Evolutionary conservation across 1,284 basidiomycete genomes (phyloP), one percentile per base, ranked within the genome.

Genomic region (Moniliella sp.): DNA sequence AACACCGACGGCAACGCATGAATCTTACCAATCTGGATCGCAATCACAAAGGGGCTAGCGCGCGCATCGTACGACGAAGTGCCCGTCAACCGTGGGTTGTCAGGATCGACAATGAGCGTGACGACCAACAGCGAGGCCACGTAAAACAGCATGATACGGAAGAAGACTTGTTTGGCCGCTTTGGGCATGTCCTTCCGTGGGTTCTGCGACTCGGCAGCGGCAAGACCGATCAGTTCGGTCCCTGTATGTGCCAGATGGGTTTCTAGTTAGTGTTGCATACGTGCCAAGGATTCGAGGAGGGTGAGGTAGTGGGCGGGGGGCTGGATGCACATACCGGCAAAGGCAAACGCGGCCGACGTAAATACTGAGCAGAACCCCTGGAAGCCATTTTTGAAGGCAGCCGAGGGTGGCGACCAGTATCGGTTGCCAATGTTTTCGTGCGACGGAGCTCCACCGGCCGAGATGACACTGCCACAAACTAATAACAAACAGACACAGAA

Each of bases 191-290:
- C 48, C 35, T 44, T 45, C 26, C 61, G 50, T 2, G 65, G 65
- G 50, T 64, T 61, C 34, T 51, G 50, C 16, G 62, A 57, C 48
- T 81, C 78, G 18, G 73, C 64, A 21, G 78, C 79, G 34, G 72
- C 42, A 64, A 72, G 40, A 74, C 75, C 74, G 68, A 78, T 30
- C 70, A 82, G 41, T 40, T 57, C 43, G 9, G 48, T 61, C 28
- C 61, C 50, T 4, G 46, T 35, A 21, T 49, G 56, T 15, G 47
- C 42, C 33, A 57, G 53, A 7, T 50, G 49, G 13, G 51, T 53
- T 0, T 39, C 45, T 25, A 54, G 44, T 18, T 57, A 58, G 15
- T 54, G 40, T 12, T 30, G 11, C 5, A 10, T 4, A 28, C 7
- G 17, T 4, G n/a, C n/a, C 5, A 14, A 13, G 21, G 8, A 8